These are phyloP conservation scores for Lodderomyces orthopsilosis DNA, from an alignment of 1,139 yeast genomes.

Conservation along the genomic window DNA sequence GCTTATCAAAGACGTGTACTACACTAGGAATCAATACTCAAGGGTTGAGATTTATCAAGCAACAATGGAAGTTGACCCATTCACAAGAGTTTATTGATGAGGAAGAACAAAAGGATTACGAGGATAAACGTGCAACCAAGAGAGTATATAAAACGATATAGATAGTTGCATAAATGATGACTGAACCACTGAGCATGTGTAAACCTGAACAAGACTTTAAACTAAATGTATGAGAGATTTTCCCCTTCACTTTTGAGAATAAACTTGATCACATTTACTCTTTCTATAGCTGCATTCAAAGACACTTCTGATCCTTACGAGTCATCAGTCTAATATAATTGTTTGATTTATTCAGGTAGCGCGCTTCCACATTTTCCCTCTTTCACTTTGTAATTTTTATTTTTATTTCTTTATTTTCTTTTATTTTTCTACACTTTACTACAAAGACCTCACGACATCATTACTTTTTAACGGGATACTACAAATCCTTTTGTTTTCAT, in stretches of 20 bases:
- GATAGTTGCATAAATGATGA: not conserved
- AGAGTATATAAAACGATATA: constrained; percentile 54
- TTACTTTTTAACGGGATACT: not conserved
- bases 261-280: too few relatives aligned
- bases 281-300: too few relatives aligned
- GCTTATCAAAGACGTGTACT: constrained; percentile 50
- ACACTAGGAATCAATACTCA: constrained; percentile 85
- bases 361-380: not conserved
- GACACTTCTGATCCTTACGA: too few relatives aligned
- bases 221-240: too few relatives aligned
- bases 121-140: constrained; percentile 60
- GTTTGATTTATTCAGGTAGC: constrained; percentile 2
- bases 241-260: too few relatives aligned
- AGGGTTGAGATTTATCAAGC: constrained; percentile 70
- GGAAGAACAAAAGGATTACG: constrained; percentile 52
- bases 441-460: constrained; percentile 1
- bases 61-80: constrained; percentile 79
- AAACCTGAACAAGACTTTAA: too few relatives aligned
- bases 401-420: constrained; percentile 2
- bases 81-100: constrained; percentile 73
- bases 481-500: not conserved
- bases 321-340: too few relatives aligned
- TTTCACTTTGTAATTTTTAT: not conserved
- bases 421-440: not conserved
- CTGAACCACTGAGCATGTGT: too few relatives aligned